Conservation (phyloP, 345 rosid species). For the Eucalyptus tenuipes region DNA sequence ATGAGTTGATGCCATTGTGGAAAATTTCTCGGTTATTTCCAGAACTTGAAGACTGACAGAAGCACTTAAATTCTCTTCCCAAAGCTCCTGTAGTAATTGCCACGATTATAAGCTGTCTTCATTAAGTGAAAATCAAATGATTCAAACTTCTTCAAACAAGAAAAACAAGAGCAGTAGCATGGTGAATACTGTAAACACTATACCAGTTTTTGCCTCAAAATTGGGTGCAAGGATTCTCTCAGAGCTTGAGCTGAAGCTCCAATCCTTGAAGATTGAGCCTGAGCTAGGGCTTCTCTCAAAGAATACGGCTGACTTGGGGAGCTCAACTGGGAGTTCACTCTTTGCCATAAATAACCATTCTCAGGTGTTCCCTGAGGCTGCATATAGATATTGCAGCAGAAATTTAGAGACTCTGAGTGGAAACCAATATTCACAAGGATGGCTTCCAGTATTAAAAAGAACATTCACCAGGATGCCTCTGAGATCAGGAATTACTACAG, state of each 20-base stretch:
- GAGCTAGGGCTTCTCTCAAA: slow-evolving; percentile 95
- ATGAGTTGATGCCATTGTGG: slow-evolving; percentile 78
- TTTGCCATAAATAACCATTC: slow-evolving; percentile 85
- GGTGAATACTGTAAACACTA: not conserved
- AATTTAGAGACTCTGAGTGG: not conserved
- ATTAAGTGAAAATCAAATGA: not conserved
- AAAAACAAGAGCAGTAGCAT: not conserved
- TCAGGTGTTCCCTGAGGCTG: slow-evolving; percentile 97
- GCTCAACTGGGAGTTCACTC: slow-evolving; percentile 94
- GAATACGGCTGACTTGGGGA: slow-evolving; percentile 99
- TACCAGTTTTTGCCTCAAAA: slow-evolving; percentile 95
- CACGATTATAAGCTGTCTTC: not conserved
- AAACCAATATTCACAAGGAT: not conserved
- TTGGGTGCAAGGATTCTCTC: slow-evolving; percentile 91
- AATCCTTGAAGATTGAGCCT: slow-evolving; percentile 96
- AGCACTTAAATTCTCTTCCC: slow-evolving; percentile 99
- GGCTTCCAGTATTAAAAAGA: not conserved
- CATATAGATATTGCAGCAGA: not conserved
- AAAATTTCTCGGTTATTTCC: slow-evolving; percentile 85
- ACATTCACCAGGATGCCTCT: not conserved
- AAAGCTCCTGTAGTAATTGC: slow-evolving; percentile 66
- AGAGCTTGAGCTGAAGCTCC: slow-evolving; percentile 99
- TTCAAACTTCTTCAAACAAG: not conserved
- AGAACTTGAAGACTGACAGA: slow-evolving; percentile 96
- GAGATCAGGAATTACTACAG: not conserved